Percentiles rank a stretch among this genome's conserved stretches.
Conservation (phyloP, 768 basidiomycete species). For the Hericium rajendrae region DNA sequence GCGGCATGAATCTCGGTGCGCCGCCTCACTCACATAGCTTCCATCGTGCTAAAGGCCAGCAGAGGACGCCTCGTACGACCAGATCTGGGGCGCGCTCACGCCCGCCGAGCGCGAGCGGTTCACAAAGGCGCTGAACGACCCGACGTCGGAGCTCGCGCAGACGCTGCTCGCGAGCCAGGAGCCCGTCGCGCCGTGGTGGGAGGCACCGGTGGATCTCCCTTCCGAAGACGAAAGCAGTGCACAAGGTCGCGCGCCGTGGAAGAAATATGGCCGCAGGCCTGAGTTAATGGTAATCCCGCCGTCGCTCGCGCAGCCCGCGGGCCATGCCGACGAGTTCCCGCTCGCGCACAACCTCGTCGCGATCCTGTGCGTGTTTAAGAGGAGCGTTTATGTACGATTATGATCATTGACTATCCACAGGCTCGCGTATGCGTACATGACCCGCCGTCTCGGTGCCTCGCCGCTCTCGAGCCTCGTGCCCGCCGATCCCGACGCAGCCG, state of each 20-base stretch:
- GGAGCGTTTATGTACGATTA: neutral
- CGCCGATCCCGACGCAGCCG: slow-evolving; percentile 33
- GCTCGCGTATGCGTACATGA: slow-evolving; percentile 57
- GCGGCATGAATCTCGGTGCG: slow-evolving; percentile 54
- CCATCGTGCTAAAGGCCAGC: neutral
- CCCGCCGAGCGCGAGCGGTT: slow-evolving; percentile 54
- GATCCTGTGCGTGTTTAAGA: slow-evolving; percentile 42
- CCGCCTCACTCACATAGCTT: neutral
- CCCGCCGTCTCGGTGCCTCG: slow-evolving; percentile 51
- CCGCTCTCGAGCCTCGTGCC: slow-evolving; percentile 38
- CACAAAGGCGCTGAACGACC: slow-evolving; percentile 46
- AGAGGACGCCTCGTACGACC: slow-evolving; percentile 50
- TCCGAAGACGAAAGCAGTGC: neutral
- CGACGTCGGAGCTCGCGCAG: slow-evolving; percentile 49
- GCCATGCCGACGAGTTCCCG: slow-evolving; percentile 20
- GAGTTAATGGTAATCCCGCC: slow-evolving; percentile 34
- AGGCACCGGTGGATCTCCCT: slow-evolving; percentile 18
- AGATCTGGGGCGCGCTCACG: slow-evolving; percentile 53
- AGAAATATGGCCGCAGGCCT: slow-evolving; percentile 27
- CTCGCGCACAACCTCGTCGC: slow-evolving; percentile 64
- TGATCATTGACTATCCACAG: slow-evolving; percentile 24
- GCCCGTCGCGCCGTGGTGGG: slow-evolving; percentile 68
- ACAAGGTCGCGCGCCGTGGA: slow-evolving; percentile 11
- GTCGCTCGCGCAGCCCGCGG: slow-evolving; percentile 29
- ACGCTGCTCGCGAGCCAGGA: slow-evolving; percentile 51